A percentile compares a stretch with the other conserved stretches of the same genome.
Evolutionary conservation across 2,329 filamentous ascomycete species (phyloP).

Genomic region (Zopfia rhizophila): DNA sequence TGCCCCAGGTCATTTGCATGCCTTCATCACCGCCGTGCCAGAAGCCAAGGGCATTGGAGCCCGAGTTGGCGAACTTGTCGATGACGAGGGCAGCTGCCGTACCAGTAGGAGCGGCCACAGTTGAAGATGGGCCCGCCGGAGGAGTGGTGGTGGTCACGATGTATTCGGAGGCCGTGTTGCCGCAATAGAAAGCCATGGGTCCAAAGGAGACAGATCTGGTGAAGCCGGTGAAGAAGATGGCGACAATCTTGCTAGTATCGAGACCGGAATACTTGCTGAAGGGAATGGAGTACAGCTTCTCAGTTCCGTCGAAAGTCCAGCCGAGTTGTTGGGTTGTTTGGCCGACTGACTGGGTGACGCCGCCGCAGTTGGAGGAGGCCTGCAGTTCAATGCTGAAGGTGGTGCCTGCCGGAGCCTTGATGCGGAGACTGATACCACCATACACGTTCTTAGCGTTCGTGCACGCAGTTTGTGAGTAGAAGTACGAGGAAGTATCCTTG

Average conservation of each 20-base stretch:
- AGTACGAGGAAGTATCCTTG: slow-evolving; percentile 62
- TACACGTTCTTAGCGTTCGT: slow-evolving; percentile 62
- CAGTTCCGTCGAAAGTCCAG: slow-evolving; percentile 69
- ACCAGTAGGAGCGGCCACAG: slow-evolving; percentile 62
- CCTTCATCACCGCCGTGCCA: slow-evolving; percentile 75
- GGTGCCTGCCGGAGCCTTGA: slow-evolving; percentile 64
- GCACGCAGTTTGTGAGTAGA: slow-evolving; percentile 68
- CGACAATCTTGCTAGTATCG: slow-evolving; percentile 63
- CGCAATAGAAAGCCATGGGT: slow-evolving; percentile 69
- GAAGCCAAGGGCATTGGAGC: slow-evolving; percentile 68
- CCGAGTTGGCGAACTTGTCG: slow-evolving; percentile 66
- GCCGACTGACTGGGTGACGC: slow-evolving; percentile 46
- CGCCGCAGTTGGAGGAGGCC: slow-evolving; percentile 59
- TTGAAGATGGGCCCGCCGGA: slow-evolving; percentile 57
- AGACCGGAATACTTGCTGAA: slow-evolving; percentile 64
- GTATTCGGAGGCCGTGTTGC: slow-evolving; percentile 61
- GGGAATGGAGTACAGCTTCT: slow-evolving; percentile 68
- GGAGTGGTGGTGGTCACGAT: slow-evolving; percentile 55
- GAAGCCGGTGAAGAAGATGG: slow-evolving; percentile 62
- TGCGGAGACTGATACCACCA: slow-evolving; percentile 66
- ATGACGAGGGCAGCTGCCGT: slow-evolving; percentile 65
- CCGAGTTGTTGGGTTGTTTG: slow-evolving; percentile 62
- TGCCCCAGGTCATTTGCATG: slow-evolving; percentile 63
- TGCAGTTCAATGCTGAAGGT: slow-evolving; percentile 64
- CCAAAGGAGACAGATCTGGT: slow-evolving; percentile 62